A percentile compares a stretch with the other conserved stretches of the same genome.
Conservation (phyloP, 345 rosid species). For the Murraya koenigii region DNA sequence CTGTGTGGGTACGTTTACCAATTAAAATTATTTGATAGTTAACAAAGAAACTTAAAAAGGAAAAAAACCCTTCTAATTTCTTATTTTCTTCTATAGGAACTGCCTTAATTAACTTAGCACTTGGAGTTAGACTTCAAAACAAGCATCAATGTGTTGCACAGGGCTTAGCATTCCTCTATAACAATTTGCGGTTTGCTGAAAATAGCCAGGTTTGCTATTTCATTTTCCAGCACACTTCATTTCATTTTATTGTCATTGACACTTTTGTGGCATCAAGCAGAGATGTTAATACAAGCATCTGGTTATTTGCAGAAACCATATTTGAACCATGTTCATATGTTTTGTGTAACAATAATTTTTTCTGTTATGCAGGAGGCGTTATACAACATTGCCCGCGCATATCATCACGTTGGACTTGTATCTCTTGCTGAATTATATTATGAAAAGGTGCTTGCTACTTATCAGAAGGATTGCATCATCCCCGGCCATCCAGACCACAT, state of each 20-base stretch:
- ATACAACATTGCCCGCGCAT: slow-evolving; percentile 61
- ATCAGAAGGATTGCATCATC: slow-evolving; percentile 37
- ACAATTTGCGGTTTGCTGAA: slow-evolving; percentile 16
- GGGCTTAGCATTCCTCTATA: slow-evolving; percentile 36
- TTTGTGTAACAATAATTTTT: not conserved
- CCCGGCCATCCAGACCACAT: slow-evolving; percentile 31
- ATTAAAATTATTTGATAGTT: not conserved
- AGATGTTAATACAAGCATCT: not conserved
- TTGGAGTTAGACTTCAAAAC: slow-evolving; percentile 50
- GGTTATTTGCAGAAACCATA: not conserved
- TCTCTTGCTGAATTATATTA: slow-evolving; percentile 43
- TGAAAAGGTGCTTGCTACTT: slow-evolving; percentile 38
- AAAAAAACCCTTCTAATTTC: not conserved
- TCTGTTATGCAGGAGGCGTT: slow-evolving; percentile 49
- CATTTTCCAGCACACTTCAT: not conserved
- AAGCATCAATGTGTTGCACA: slow-evolving; percentile 51
- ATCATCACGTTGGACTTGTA: slow-evolving; percentile 4
- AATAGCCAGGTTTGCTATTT: slow-evolving; percentile 37
- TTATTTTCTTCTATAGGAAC: slow-evolving; percentile 35
- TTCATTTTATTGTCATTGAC: not conserved
- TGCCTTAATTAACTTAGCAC: slow-evolving; percentile 49
- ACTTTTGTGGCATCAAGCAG: not conserved
- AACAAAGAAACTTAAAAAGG: no score
- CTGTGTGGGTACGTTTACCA: not conserved
- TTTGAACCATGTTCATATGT: not conserved